Evolutionary conservation across 306 rosid species (phyloP).

Genomic region (Cucurbita pepo): DNA sequence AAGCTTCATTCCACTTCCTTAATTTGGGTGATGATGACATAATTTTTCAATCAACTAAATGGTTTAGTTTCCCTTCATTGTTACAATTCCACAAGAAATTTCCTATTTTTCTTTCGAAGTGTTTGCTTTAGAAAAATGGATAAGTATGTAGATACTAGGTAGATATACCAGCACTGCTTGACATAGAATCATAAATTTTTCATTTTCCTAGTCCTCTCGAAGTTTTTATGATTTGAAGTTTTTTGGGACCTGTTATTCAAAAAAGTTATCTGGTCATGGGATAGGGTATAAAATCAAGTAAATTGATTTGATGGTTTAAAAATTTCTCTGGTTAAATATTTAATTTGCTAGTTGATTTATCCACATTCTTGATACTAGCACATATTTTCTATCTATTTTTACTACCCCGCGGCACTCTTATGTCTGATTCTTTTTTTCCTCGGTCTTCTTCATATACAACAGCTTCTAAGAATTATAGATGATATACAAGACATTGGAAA

Average conservation of each 20-base stretch:
- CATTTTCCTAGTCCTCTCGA: background rate
- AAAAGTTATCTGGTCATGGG: background rate
- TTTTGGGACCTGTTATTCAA: background rate
- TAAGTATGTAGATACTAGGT: background rate
- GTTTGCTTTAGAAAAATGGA: background rate
- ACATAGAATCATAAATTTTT: background rate
- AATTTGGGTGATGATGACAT: background rate
- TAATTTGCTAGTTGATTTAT: background rate
- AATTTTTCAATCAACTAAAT: background rate
- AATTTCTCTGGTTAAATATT: background rate
- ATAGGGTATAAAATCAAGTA: background rate
- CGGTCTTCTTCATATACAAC: conserved; percentile 20
- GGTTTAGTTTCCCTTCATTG: background rate
- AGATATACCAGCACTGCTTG: background rate
- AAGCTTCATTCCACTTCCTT: background rate
- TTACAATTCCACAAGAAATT: background rate
- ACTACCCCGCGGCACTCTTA: background rate
- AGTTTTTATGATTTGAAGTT: background rate
- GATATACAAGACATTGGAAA: conserved; percentile 62
- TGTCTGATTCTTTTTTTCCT: background rate
- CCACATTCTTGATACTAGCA: background rate
- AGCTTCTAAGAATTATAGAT: conserved; percentile 68
- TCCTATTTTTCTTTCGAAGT: background rate
- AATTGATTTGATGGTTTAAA: background rate
- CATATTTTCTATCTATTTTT: background rate